phyloP scores from a whole-genome alignment of 2,329 filamentous ascomycete species.

The Pseudocercospora fuligena region DNA sequence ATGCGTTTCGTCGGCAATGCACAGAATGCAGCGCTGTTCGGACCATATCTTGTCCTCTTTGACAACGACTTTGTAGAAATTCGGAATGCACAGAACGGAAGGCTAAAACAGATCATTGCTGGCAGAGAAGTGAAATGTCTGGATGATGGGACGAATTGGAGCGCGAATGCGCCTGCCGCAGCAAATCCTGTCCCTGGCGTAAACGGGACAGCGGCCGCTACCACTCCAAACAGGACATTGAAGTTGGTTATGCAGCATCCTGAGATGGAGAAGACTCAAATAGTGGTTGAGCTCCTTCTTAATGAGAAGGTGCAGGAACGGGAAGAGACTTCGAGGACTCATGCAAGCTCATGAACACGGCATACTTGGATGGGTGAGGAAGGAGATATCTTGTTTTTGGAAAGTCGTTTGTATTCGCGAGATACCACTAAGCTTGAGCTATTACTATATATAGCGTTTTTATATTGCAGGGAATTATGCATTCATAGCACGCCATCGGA shows the following conservation, averaged over 20 bases:
- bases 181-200: conserved; percentile 24
- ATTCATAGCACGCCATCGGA: background rate
- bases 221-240: conserved; percentile 67
- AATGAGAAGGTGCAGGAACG: conserved; percentile 70
- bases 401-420: conserved; percentile 16
- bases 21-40: conserved; percentile 83
- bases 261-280: conserved; percentile 78
- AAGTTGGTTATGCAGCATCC: conserved; percentile 97
- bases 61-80: conserved; percentile 97
- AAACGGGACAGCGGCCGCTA: conserved; percentile 39
- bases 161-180: conserved; percentile 38
- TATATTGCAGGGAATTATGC: background rate
- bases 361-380: background rate
- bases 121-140: conserved; percentile 88
- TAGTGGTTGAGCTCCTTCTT: conserved; percentile 88
- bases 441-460: background rate
- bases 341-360: background rate
- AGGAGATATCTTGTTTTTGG: background rate
- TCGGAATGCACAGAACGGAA: conserved; percentile 92
- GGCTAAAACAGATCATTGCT: conserved; percentile 90
- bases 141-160: conserved; percentile 76
- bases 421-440: conserved; percentile 25
- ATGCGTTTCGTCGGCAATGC: conserved; percentile 99
- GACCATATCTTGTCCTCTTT: conserved; percentile 89
- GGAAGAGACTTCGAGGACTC: background rate